Evolutionary conservation across 192 early-diverging fungal genomes (phyloP).

Genomic region (Podila verticillata): DNA sequence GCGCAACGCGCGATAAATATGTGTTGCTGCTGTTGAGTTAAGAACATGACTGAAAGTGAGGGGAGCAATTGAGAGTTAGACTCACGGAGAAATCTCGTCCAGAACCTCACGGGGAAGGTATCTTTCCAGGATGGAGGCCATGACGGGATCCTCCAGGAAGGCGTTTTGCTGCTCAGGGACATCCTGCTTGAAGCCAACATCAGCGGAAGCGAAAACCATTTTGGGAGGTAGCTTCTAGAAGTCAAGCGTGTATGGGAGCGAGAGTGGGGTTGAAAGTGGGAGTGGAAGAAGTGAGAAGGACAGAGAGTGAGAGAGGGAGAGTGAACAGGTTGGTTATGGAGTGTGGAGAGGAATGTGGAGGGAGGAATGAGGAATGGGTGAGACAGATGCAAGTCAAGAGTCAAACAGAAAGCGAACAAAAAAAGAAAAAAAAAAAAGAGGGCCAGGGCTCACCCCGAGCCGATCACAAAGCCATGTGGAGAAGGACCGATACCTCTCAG

Average conservation of each 20-base stretch:
- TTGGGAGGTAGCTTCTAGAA: not conserved
- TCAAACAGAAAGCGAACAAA: not conserved
- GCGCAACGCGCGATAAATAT: not conserved
- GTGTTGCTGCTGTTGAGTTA: not conserved
- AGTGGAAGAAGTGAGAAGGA: not conserved
- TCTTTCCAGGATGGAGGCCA: constrained; percentile 59
- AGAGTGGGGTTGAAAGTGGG: not conserved
- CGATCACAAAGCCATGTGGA: too few species aligned
- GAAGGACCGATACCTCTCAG: too few species aligned
- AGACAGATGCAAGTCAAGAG: too few species aligned
- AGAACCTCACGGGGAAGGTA: constrained; percentile 58
- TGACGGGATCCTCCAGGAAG: constrained; percentile 54
- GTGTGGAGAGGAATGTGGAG: not conserved
- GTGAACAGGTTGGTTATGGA: too few species aligned
- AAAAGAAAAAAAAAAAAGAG: not conserved
- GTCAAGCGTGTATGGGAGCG: not conserved
- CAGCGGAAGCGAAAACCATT: constrained; percentile 48
- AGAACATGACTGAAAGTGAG: not conserved
- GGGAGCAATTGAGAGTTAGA: constrained; percentile 7
- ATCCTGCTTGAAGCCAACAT: constrained; percentile 47
- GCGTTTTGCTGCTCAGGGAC: constrained; percentile 38
- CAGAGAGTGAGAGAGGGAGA: too few species aligned
- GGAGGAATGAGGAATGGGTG: not conserved
- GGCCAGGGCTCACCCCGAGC: too few species aligned
- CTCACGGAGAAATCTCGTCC: constrained; percentile 55